Evolutionary conservation across 257 asterid genomes (phyloP), one percentile per base, ranked within the genome.

Genomic region (Cordia subcordata): DNA sequence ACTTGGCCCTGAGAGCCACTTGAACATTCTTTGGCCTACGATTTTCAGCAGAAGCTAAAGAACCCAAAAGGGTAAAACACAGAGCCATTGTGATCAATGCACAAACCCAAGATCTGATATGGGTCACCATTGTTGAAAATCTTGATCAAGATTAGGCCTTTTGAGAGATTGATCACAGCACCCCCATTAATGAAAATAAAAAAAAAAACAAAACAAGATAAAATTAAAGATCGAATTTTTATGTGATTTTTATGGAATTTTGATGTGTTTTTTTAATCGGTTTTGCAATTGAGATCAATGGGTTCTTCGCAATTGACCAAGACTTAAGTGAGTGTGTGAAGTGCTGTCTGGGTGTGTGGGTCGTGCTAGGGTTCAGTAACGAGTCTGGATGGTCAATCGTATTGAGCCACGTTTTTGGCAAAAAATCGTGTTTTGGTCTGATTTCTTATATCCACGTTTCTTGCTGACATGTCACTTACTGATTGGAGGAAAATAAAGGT

Each of bases 1-100:
- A 93, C 85, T 89, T 89, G 71, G 99, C 97, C 68, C 85, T 76
- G 60, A 93, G 94, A 62, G 97, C 94, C 64, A 89, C 97, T 81
- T 89, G 97, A 72, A 93, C 96, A 68, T 93, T 93, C 82, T 93
- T 93, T 42, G 96, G 96, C 38, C 76, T 73, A 49, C 85, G 89
- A 65, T 62, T 79, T 75, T 63, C 75, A 15, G 85, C 94, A 58
- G 72, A 71, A 61, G 76, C 79, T 21, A 82, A 71, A 69, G 62
- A 55, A 61, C 77, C 75, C 52, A 67, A 76, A 9, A 78, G 67
- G 57, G 75, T 49, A 65, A 72, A 21, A 35, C 80, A 64, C 16
- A 74, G 13, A 66, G 76, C 58, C 42, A 80, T 5, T 58, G 76
- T 68, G 68, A 86, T 51, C 63, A 82, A 60, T 37, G 64, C 68